A percentile compares a stretch with the other conserved stretches of the same genome.
Evolutionary conservation across 2,329 filamentous ascomycete species (phyloP).

Genomic region (Aspergillus texensis): DNA sequence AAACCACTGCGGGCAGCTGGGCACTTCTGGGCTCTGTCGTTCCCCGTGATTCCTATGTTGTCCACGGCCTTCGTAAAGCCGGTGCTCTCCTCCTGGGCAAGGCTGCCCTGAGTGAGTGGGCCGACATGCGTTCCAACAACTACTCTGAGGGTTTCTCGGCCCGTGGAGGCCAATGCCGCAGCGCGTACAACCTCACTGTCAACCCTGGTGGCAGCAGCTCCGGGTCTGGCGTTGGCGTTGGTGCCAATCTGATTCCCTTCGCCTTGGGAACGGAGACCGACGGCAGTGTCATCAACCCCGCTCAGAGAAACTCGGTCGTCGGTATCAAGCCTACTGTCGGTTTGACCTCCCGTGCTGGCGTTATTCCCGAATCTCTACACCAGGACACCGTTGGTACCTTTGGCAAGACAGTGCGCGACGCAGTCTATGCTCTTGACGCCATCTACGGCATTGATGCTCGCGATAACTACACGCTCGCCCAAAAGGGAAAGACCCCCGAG

Average conservation of each 20-base stretch:
- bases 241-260: conserved; percentile 64
- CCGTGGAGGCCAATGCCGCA: conserved; percentile 65
- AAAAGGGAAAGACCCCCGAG: conserved; percentile 56
- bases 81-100: conserved; percentile 73
- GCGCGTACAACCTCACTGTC: conserved; percentile 68
- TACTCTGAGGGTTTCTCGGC: conserved; percentile 70
- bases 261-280: conserved; percentile 75
- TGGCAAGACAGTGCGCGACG: conserved; percentile 69
- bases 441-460: conserved; percentile 66
- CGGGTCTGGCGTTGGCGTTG: conserved; percentile 67
- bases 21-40: conserved; percentile 67
- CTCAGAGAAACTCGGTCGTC: conserved; percentile 68
- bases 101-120: conserved; percentile 73
- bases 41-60: conserved; percentile 68
- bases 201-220: conserved; percentile 71
- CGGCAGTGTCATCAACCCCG: conserved; percentile 71
- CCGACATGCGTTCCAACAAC: conserved; percentile 68
- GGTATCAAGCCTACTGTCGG: conserved; percentile 78
- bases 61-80: conserved; percentile 62
- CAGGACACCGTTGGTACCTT: conserved; percentile 72
- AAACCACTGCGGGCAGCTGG: conserved; percentile 73
- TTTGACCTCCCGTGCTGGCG: conserved; percentile 64
- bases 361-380: conserved; percentile 68
- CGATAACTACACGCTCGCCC: conserved; percentile 68
- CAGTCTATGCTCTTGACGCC: conserved; percentile 65